Base-by-base conservation (phyloP, 169 alveolate genomes). In the Amoebophrya sp. region DNA sequence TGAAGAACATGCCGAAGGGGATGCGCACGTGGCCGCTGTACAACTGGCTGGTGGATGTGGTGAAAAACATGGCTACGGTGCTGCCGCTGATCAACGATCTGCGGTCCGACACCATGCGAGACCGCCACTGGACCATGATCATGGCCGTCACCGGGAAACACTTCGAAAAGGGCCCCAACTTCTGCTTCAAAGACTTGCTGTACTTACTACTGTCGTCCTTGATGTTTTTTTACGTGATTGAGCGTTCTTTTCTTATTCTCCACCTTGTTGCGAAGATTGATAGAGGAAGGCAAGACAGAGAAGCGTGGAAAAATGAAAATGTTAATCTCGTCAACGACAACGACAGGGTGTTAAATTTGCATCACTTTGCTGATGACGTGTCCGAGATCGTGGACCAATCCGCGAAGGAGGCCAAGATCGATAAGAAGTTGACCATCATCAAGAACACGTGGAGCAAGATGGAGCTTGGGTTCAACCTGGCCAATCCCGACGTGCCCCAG, bases 51-150 rank as follows among this genome's bases (percentile, higher is more conserved):
- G 93, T 94, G 29, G 98, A 96, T 87, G 96, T 96, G 92, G 98
- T 97, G 40, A 97, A 96, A 93, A 97, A 98, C 95, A 97, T 97
- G 98, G 96, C 97, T 88, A 97, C 97, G 50, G 97, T 97, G 34
- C 94, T 98, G 67, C 99, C 99, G 38, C 95, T 97, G 91, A 96
- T 98, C 88, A 94, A 96, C 42, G 97, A 97, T 48, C 95, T 98
- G 50, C 98, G 97, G 93, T 96, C 97, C 90, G 98, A 97, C 92
- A 95, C 96, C 78, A 97, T 98, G 98, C 96, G 97, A 90, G 98
- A 97, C 43, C 93, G 99, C 89, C 99, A 98, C 94, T 98, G 99
- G 99, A 96, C 94, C 91, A 96, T 95, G 92, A 96, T 98, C 16
- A 98, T 97, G 97, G 95, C 95, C 40, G 96, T 97, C 88, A 97